These are phyloP conservation scores for Aspergillus nidulans DNA, from an alignment of 495 filamentous ascomycete genomes.

Conservation along the genomic window DNA sequence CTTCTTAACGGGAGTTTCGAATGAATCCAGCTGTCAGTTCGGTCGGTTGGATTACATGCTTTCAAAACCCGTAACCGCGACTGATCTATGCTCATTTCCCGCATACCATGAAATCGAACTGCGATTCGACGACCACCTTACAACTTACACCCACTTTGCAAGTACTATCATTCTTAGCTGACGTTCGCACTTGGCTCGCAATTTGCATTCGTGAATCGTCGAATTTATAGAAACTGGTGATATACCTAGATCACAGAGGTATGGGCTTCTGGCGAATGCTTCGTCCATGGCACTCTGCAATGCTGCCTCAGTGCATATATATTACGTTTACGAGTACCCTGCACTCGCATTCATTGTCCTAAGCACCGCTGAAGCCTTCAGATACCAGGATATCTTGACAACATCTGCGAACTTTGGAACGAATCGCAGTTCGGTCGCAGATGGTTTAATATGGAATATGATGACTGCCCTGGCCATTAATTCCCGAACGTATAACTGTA, in stretches of 20 bases:
- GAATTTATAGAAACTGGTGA: no score
- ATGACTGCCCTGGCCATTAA: background rate
- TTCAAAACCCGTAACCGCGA: background rate
- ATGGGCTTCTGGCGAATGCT: background rate
- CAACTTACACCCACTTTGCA: conserved; percentile 15
- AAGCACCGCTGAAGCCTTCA: background rate
- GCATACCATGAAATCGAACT: conserved; percentile 18
- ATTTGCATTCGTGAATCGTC: conserved; percentile 1
- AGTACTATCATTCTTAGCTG: conserved; percentile 23
- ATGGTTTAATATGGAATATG: background rate
- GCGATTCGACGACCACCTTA: conserved; percentile 14
- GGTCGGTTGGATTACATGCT: background rate
- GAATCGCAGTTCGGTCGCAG: background rate
- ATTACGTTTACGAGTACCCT: background rate
- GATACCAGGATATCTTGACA: background rate
- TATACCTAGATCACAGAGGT: no score
- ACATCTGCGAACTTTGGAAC: background rate
- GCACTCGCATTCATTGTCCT: no score
- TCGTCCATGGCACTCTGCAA: background rate
- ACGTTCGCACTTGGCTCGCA: conserved; percentile 16
- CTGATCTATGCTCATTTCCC: conserved; percentile 3
- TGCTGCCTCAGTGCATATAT: background rate
- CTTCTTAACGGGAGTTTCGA: background rate
- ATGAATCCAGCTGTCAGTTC: background rate
- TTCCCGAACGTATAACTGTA: background rate